Evolutionary conservation across 2,329 filamentous ascomycete species (phyloP).

Genomic region (Arthrobotrys iridis): DNA sequence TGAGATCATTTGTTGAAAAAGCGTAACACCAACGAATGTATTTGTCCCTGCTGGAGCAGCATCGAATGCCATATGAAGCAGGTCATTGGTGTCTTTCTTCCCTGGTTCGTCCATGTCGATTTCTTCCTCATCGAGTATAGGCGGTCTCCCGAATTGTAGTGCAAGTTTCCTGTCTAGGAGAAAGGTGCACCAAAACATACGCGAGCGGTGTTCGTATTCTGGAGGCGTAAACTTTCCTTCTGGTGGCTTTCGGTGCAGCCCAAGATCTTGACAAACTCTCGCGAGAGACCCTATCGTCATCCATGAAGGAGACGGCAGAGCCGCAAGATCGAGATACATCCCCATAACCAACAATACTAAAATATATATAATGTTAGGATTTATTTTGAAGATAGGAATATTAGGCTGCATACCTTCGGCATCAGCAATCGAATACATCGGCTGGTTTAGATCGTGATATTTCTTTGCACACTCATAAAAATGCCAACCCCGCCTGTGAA

Average conservation of each 20-base stretch:
- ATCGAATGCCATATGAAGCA: slow-evolving; percentile 31
- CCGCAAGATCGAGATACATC: slow-evolving; percentile 58
- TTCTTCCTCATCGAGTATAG: slow-evolving; percentile 57
- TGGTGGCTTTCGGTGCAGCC: slow-evolving; percentile 56
- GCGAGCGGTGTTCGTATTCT: slow-evolving; percentile 56
- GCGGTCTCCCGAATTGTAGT: slow-evolving; percentile 56
- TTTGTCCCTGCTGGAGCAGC: slow-evolving; percentile 5
- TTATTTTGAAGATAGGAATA: slow-evolving; percentile 11
- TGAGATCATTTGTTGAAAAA: slow-evolving; percentile 37
- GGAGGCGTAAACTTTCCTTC: slow-evolving; percentile 50
- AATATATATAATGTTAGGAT: not conserved
- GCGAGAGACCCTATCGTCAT: slow-evolving; percentile 57
- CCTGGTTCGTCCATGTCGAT: slow-evolving; percentile 58
- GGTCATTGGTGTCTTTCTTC: slow-evolving; percentile 39
- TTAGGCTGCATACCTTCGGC: slow-evolving; percentile 54
- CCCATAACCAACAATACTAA: slow-evolving; percentile 57
- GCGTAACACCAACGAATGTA: slow-evolving; percentile 2
- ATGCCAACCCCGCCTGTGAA: slow-evolving; percentile 57
- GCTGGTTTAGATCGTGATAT: slow-evolving; percentile 57
- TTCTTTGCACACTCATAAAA: slow-evolving; percentile 57
- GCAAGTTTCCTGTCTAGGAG: slow-evolving; percentile 58
- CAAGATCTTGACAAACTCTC: slow-evolving; percentile 58
- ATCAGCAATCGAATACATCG: slow-evolving; percentile 57
- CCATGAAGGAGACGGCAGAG: slow-evolving; percentile 58
- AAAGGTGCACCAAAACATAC: slow-evolving; percentile 58